phyloP scores from a whole-genome alignment of 1,139 yeast species.

The Cylindricascospora bacillispora region DNA sequence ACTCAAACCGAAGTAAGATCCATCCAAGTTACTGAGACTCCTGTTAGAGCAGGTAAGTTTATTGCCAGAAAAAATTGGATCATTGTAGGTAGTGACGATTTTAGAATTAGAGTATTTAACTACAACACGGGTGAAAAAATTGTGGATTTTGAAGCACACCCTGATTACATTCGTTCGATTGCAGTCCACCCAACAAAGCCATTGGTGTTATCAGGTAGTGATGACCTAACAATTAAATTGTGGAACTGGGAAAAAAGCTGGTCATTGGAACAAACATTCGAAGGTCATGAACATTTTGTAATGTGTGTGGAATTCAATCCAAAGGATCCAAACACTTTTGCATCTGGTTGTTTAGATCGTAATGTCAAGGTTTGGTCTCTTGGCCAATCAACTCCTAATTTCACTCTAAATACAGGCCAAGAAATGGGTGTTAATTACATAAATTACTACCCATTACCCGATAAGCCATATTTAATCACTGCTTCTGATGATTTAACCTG shows the following conservation, averaged over 20 bases:
- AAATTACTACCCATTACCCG: conserved; percentile 93
- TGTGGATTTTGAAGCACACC: conserved; percentile 94
- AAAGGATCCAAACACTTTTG: conserved; percentile 94
- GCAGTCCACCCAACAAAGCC: conserved; percentile 94
- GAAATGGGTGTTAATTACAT: conserved; percentile 91
- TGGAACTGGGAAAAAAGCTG: conserved; percentile 98
- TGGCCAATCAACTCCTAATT: conserved; percentile 82
- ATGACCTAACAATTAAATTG: conserved; percentile 79
- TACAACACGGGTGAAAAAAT: conserved; percentile 92
- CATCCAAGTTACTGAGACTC: conserved; percentile 83
- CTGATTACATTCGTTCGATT: conserved; percentile 85
- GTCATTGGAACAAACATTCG: conserved; percentile 81
- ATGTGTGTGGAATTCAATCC: conserved; percentile 95
- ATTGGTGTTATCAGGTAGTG: conserved; percentile 77
- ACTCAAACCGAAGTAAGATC: conserved; percentile 54
- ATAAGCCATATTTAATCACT: conserved; percentile 89
- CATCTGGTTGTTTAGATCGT: conserved; percentile 90
- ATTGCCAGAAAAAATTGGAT: conserved; percentile 97
- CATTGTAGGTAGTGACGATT: conserved; percentile 92
- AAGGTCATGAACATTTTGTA: conserved; percentile 92
- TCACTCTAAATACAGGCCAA: conserved; percentile 83
- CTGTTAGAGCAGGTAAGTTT: conserved; percentile 90
- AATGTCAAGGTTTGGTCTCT: conserved; percentile 95
- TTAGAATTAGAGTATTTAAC: conserved; percentile 82
- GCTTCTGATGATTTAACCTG: conserved; percentile 87